A percentile compares a stretch with the other conserved stretches of the same genome.
phyloP scores from a whole-genome alignment of 2,329 filamentous ascomycete genomes.

The Phaeosphaeria sp. region DNA sequence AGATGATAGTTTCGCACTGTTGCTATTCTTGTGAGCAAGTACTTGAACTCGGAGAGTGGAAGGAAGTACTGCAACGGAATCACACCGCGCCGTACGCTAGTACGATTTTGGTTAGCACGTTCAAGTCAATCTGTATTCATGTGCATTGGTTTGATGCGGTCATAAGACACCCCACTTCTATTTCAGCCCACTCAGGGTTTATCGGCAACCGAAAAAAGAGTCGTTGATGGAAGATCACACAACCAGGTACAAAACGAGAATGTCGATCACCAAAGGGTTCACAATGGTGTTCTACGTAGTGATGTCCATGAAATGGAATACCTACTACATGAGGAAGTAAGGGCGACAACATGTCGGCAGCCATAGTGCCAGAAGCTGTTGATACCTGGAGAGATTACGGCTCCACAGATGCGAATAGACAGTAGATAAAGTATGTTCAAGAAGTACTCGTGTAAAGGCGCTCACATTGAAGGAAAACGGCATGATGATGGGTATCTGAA shows the following conservation, averaged over 20 bases:
- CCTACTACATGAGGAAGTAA: neutral
- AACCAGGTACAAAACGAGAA: neutral
- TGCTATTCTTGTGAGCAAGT: neutral
- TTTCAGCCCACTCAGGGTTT: neutral
- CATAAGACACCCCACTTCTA: neutral
- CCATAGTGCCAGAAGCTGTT: too few species aligned
- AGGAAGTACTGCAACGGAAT: neutral
- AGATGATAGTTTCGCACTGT: neutral
- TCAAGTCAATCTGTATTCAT: neutral
- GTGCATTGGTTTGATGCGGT: neutral
- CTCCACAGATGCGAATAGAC: too few species aligned
- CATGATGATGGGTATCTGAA: too few species aligned
- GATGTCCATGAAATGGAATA: too few species aligned
- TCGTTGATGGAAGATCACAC: neutral
- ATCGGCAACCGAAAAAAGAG: neutral
- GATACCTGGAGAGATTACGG: too few species aligned
- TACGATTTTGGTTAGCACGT: neutral
- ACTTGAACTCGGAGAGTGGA: neutral
- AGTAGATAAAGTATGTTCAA: neutral
- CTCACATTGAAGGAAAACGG: too few species aligned
- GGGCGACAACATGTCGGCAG: neutral
- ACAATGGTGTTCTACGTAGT: neutral
- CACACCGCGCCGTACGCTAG: neutral
- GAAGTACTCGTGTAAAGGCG: neutral
- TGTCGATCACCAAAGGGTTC: neutral